Evolutionary conservation across 495 filamentous ascomycete species (phyloP).

Genomic region (Penicillium ucsense): DNA sequence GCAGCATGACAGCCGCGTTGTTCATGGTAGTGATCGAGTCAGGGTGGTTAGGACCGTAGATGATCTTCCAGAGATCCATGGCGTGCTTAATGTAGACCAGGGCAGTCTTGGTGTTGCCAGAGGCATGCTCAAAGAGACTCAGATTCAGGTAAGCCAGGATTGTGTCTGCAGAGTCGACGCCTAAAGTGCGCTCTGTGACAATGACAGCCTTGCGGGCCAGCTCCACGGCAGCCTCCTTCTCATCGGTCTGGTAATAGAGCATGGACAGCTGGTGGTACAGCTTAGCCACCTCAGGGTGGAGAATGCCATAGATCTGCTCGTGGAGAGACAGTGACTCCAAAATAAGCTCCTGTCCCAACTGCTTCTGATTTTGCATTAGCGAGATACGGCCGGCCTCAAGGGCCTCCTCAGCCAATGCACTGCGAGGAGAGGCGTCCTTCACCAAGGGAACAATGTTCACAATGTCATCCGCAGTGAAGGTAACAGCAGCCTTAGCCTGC

Average conservation of each 20-base stretch:
- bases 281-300: slow-evolving; percentile 93
- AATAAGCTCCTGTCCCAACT: slow-evolving; percentile 90
- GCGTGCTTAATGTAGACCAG: slow-evolving; percentile 84
- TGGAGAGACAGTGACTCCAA: slow-evolving; percentile 92
- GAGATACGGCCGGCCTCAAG: slow-evolving; percentile 92
- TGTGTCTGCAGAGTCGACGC: slow-evolving; percentile 89
- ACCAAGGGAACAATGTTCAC: slow-evolving; percentile 85
- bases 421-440: slow-evolving; percentile 85
- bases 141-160: slow-evolving; percentile 92
- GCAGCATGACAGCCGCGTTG: slow-evolving; percentile 97
- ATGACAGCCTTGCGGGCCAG: slow-evolving; percentile 94
- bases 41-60: slow-evolving; percentile 87
- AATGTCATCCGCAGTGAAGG: slow-evolving; percentile 76
- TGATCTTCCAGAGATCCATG: slow-evolving; percentile 91
- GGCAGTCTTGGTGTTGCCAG: slow-evolving; percentile 74
- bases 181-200: slow-evolving; percentile 87
- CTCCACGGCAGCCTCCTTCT: slow-evolving; percentile 91
- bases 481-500: slow-evolving; percentile 31
- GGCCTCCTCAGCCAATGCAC: slow-evolving; percentile 87
- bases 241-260: slow-evolving; percentile 89
- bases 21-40: slow-evolving; percentile 98
- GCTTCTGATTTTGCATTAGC: slow-evolving; percentile 87
- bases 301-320: slow-evolving; percentile 96
- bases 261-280: slow-evolving; percentile 92
- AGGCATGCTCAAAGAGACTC: slow-evolving; percentile 88